These are phyloP conservation scores for Auriscalpium orientale DNA, from an alignment of 768 basidiomycete species.

Conservation along the genomic window DNA sequence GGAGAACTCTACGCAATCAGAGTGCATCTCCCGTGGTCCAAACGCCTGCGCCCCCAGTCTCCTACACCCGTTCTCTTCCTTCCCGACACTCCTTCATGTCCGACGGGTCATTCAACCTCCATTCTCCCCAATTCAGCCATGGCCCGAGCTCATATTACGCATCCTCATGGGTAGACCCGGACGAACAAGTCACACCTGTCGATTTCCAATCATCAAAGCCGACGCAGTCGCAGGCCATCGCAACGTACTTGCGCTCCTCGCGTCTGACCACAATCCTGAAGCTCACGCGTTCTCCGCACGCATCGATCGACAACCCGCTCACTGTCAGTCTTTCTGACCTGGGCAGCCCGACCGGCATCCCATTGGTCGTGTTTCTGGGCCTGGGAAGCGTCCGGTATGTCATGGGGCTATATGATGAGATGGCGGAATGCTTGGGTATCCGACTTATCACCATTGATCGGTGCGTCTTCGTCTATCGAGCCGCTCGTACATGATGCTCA, in stretches of 20 bases:
- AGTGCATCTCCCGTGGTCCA: conserved; percentile 29
- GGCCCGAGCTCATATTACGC: conserved; percentile 1
- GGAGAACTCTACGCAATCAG: conserved; percentile 60
- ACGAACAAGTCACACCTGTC: conserved; percentile 33
- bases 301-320: conserved; percentile 64
- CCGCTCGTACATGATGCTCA: background rate
- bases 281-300: conserved; percentile 74
- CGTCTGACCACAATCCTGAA: conserved; percentile 76
- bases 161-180: conserved; percentile 12
- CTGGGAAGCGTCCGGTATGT: conserved; percentile 92
- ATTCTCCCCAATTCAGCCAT: conserved; percentile 3
- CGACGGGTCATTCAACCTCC: conserved; percentile 7
- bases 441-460: conserved; percentile 92
- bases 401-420: conserved; percentile 93
- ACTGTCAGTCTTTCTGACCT: conserved; percentile 91
- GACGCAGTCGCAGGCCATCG: conserved; percentile 62
- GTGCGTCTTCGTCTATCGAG: conserved; percentile 29
- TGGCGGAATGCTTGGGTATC: conserved; percentile 81
- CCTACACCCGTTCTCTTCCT: conserved; percentile 21
- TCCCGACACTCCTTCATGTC: conserved; percentile 17
- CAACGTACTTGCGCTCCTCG: conserved; percentile 81
- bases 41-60: conserved; percentile 17
- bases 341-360: conserved; percentile 77
- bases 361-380: conserved; percentile 88
- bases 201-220: conserved; percentile 35